A percentile compares a stretch with the other conserved stretches of the same genome.
Evolutionary conservation across 345 rosid genomes (phyloP).

Genomic region (Luvunga scandens): DNA sequence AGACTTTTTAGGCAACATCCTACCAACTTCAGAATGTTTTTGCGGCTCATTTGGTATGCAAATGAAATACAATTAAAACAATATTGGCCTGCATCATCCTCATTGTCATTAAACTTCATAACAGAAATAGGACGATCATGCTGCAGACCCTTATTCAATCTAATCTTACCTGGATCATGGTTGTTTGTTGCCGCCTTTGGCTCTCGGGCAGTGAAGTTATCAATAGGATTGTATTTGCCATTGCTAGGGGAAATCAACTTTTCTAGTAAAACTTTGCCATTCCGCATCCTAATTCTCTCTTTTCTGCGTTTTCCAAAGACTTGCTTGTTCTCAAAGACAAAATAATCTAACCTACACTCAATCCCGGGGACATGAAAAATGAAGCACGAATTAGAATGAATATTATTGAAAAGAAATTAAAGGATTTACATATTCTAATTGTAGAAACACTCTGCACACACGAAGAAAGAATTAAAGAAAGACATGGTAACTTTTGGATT

Average conservation of each 20-base stretch:
- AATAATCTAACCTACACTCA: background rate
- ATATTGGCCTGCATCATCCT: background rate
- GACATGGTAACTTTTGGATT: too few species aligned
- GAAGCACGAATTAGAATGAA: background rate
- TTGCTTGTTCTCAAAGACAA: background rate
- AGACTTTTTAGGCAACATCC: background rate
- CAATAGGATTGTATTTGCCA: constrained; percentile 13
- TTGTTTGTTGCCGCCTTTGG: constrained; percentile 14
- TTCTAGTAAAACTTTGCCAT: constrained; percentile 13
- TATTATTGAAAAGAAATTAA: too few species aligned
- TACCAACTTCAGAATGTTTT: background rate
- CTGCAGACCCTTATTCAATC: background rate
- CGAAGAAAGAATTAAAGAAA: too few species aligned
- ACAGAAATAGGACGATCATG: constrained; percentile 5
- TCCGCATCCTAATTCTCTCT: background rate
- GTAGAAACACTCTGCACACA: too few species aligned
- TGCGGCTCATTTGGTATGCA: background rate
- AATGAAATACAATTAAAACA: background rate
- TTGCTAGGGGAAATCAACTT: background rate
- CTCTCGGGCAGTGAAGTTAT: constrained; percentile 7
- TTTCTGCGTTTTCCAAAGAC: background rate
- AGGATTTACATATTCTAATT: too few species aligned
- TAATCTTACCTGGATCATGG: background rate
- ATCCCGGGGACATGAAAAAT: background rate
- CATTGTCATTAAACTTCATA: constrained; percentile 1